These are phyloP conservation scores for Spatholobus suberectus DNA, from an alignment of 306 rosid species.

Conservation along the genomic window DNA sequence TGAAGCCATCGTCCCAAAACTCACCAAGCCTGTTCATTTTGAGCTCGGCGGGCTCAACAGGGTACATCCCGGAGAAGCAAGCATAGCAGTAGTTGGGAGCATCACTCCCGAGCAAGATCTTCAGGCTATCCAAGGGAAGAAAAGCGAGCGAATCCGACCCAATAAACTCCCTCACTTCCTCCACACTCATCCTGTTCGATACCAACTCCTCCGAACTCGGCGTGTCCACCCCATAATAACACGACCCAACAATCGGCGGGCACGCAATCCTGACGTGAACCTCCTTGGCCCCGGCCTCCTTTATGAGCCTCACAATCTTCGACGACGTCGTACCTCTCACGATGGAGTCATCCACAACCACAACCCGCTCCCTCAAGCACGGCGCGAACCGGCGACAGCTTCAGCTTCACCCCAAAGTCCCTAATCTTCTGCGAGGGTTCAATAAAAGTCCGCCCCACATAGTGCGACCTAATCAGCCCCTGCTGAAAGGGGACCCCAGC, in stretches of 20 bases:
- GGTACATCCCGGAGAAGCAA: conserved; percentile 83
- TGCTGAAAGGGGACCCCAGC: conserved; percentile 93
- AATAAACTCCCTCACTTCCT: conserved; percentile 69
- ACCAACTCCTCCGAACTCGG: conserved; percentile 84
- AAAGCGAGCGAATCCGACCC: conserved; percentile 89
- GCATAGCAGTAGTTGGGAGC: conserved; percentile 72
- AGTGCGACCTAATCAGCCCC: conserved; percentile 86
- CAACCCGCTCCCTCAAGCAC: conserved; percentile 89
- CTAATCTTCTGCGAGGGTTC: conserved; percentile 89
- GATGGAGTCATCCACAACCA: conserved; percentile 92
- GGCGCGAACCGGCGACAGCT: conserved; percentile 65
- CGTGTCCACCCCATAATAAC: conserved; percentile 89
- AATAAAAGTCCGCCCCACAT: conserved; percentile 91
- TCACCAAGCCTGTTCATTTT: conserved; percentile 71
- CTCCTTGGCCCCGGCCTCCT: conserved; percentile 88
- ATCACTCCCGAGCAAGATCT: conserved; percentile 47
- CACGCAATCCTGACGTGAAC: conserved; percentile 93
- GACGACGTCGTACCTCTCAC: conserved; percentile 93
- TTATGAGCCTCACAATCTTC: conserved; percentile 75
- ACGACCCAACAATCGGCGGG: conserved; percentile 79
- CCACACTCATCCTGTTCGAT: conserved; percentile 76
- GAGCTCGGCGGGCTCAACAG: conserved; percentile 68
- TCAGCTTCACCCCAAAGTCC: conserved; percentile 84
- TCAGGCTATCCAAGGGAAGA: conserved; percentile 65
- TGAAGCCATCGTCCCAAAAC: conserved; percentile 66